Evolutionary conservation across 108 stramenopile genomes (phyloP).

Genomic region (Cyclostephanos tholiformis): DNA sequence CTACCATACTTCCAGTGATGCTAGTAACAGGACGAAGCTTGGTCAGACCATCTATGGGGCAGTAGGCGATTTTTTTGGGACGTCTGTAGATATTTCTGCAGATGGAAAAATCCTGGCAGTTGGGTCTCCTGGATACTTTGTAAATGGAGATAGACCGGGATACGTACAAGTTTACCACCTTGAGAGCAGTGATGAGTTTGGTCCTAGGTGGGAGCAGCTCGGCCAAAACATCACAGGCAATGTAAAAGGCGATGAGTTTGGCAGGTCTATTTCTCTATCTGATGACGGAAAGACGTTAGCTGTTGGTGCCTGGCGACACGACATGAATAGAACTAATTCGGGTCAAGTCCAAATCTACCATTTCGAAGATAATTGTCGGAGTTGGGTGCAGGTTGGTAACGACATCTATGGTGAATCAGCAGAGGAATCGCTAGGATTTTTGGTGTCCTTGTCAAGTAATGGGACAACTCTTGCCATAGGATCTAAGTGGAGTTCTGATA

Average conservation of each 20-base stretch:
- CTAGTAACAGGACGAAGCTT: conserved; percentile 6
- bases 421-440: conserved; percentile 10
- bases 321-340: neutral
- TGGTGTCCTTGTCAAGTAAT: conserved; percentile 22
- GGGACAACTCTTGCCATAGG: conserved; percentile 25
- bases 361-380: neutral
- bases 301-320: conserved; percentile 12
- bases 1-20: neutral
- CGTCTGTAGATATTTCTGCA: conserved; percentile 10
- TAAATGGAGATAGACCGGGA: conserved; percentile 2
- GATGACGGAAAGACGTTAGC: conserved; percentile 26
- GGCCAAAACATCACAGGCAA: conserved; percentile 32
- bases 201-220: neutral
- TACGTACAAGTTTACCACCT: neutral
- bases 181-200: neutral
- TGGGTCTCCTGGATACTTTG: neutral
- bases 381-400: conserved; percentile 5
- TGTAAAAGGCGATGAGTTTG: conserved; percentile 8
- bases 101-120: conserved; percentile 7
- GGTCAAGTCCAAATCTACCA: conserved; percentile 17
- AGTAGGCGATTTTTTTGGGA: conserved; percentile 8
- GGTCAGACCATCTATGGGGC: conserved; percentile 17
- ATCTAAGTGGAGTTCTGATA: neutral
- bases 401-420: conserved; percentile 12
- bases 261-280: conserved; percentile 21